Base-by-base conservation (phyloP, 225 moss, liverwort and hornwort genomes). In the Anthoceros angustus region DNA sequence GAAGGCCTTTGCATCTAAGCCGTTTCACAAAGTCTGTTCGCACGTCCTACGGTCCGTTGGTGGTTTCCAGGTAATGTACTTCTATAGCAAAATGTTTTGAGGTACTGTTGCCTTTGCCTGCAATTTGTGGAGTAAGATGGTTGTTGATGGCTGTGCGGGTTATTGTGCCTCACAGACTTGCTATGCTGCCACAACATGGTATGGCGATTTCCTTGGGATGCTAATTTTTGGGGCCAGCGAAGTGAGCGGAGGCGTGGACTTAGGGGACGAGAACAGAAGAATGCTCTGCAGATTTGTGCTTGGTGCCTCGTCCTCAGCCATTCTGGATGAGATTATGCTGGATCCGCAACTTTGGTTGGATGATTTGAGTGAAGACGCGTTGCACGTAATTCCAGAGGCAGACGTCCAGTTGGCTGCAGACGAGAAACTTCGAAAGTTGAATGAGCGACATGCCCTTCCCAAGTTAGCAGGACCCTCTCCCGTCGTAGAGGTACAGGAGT, bases 161-260 rank as follows among this genome's bases (percentile, higher is more conserved):
- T 14, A 39, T 39, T 3, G 40, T 10, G 64, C 20, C 42, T 25
- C 2, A 66, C 77, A 98, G 95, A 82, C 91, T 43, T 98, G 92
- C 70, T 98, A 98, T 74, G 83, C 95, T 18, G 88, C 95, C 68
- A 98, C 82, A 77, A 91, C 95, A 46, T 98, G 95, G 95, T 98
- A 98, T 73, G 95, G 95, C 39, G 95, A 98, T 75, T 84, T 98
- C 46, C 73, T 98, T 62, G 88, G 92, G 45, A 87, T 98, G 91
- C 82, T 98, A 72, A 80, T 98, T 67, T 92, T 98, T 73, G 95
- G 95, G 63, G 87, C 86, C 40, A 98, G 92, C 74, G 95, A 98
- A 77, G 86, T 98, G 46, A 89, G 91, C 68, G 91, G 88, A 50
- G 86, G 79, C 49, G 77, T 85, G 62, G 79, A 98, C 70, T 75